These are phyloP conservation scores for Nadsonia starkeyi-henricii DNA, from an alignment of 1,139 yeast species.

Conservation along the genomic window DNA sequence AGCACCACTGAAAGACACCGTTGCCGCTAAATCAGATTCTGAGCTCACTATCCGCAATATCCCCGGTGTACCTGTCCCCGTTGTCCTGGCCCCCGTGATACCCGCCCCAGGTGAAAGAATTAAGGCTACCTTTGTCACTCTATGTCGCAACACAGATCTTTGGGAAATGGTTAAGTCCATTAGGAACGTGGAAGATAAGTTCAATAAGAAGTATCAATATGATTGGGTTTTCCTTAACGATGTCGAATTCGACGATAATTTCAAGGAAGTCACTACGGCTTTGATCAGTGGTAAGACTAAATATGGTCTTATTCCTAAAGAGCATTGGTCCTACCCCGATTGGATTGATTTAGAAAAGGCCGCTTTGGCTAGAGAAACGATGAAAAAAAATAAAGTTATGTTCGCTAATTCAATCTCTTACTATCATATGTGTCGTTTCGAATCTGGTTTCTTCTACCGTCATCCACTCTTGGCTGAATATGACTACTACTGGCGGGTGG, in stretches of 20 bases:
- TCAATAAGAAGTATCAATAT: constrained; percentile 49
- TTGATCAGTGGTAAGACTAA: constrained; percentile 46
- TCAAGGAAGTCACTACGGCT: constrained; percentile 29
- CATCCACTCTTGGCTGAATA: constrained; percentile 58
- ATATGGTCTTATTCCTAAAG: constrained; percentile 49
- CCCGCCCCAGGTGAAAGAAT: constrained; percentile 1
- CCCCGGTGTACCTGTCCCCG: not conserved
- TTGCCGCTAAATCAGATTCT: not conserved
- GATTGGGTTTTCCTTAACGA: constrained; percentile 74
- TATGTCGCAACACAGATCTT: constrained; percentile 60
- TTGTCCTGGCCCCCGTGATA: not conserved
- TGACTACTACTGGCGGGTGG: constrained; percentile 91
- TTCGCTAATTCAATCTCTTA: constrained; percentile 57
- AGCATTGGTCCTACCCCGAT: constrained; percentile 64
- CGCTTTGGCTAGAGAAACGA: constrained; percentile 31
- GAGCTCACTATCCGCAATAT: not conserved
- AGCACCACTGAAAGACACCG: not conserved
- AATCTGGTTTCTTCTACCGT: constrained; percentile 80
- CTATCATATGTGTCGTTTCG: constrained; percentile 84
- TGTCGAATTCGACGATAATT: constrained; percentile 38
- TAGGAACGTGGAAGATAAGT: constrained; percentile 53
- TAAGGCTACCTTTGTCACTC: constrained; percentile 47
- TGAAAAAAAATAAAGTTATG: constrained; percentile 34
- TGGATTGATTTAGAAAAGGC: constrained; percentile 49
- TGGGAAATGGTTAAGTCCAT: constrained; percentile 45